phyloP scores from a whole-genome alignment of 805 yeast genomes.

The Cyberlindnera saturnus region DNA sequence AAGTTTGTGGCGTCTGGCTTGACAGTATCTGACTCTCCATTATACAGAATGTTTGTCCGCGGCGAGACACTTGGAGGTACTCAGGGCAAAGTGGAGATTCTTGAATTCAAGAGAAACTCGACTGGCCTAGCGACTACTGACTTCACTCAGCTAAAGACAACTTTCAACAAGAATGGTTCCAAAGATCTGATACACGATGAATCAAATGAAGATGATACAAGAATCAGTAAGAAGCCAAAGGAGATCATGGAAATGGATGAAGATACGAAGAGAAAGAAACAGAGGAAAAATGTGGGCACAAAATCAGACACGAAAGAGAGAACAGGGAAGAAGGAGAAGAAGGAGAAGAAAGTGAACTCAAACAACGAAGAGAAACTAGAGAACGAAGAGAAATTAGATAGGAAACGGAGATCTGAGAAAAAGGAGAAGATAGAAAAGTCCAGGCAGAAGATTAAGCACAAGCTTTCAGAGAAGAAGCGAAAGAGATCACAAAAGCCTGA shows the following conservation, averaged over 20 bases:
- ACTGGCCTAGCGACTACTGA: constrained; percentile 1
- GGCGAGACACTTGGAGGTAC: constrained; percentile 87
- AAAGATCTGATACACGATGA: neutral
- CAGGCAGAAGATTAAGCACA: constrained; percentile 20
- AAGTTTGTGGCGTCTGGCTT: constrained; percentile 41
- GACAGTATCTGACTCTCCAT: constrained; percentile 55
- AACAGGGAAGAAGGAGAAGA: constrained; percentile 16
- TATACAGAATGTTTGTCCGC: constrained; percentile 79
- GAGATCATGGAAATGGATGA: constrained; percentile 17
- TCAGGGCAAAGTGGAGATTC: constrained; percentile 34
- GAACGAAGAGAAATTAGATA: constrained; percentile 17
- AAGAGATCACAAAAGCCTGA: constrained; percentile 10
- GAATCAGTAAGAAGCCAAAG: constrained; percentile 8
- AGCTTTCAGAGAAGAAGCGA: constrained; percentile 20
- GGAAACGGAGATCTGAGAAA: constrained; percentile 2
- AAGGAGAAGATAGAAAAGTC: constrained; percentile 21
- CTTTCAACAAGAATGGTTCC: constrained; percentile 2
- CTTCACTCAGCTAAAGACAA: constrained; percentile 11
- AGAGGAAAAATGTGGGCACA: constrained; percentile 15
- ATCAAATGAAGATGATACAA: neutral
- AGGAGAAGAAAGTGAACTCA: constrained; percentile 20
- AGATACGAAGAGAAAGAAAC: constrained; percentile 11
- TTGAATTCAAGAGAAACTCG: constrained; percentile 1
- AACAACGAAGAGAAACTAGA: constrained; percentile 22
- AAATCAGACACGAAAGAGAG: constrained; percentile 16